phyloP scores from a whole-genome alignment of 257 asterid genomes.

The Ballota nigra region DNA sequence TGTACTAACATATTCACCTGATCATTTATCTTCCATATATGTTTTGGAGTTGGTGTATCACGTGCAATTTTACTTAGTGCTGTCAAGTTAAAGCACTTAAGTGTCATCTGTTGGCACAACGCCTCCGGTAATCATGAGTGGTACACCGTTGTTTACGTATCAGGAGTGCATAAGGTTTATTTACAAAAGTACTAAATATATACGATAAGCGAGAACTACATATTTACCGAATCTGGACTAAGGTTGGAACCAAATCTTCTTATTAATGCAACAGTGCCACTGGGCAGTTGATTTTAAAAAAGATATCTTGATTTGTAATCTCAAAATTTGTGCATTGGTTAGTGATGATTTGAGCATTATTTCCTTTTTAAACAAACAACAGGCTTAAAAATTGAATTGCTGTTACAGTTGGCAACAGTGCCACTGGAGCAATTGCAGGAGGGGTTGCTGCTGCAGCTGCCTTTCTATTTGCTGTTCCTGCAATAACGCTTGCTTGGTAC shows the following conservation, averaged over 20 bases:
- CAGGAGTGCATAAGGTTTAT: not conserved
- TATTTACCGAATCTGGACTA: not conserved
- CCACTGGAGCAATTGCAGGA: constrained; percentile 85
- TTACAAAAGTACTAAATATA: not conserved
- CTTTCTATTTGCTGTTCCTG: constrained; percentile 81
- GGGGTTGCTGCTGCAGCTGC: constrained; percentile 95
- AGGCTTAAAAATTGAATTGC: constrained; percentile 6
- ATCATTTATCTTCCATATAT: not conserved
- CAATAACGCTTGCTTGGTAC: constrained; percentile 71
- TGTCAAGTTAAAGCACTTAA: constrained; percentile 7
- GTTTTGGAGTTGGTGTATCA: not conserved
- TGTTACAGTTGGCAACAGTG: constrained; percentile 63
- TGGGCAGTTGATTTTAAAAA: not conserved
- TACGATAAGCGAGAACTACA: not conserved
- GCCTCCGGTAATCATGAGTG: not conserved
- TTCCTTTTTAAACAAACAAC: constrained; percentile 10
- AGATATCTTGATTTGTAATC: not conserved
- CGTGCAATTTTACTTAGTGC: not conserved
- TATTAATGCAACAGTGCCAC: too few species aligned
- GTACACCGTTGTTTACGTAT: not conserved
- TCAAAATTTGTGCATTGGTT: not conserved
- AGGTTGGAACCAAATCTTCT: not conserved
- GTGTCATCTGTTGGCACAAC: not conserved
- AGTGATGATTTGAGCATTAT: not conserved
- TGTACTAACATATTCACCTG: constrained; percentile 11